phyloP scores from a whole-genome alignment of 345 rosid species.

The Gynandropsis gynandra region DNA sequence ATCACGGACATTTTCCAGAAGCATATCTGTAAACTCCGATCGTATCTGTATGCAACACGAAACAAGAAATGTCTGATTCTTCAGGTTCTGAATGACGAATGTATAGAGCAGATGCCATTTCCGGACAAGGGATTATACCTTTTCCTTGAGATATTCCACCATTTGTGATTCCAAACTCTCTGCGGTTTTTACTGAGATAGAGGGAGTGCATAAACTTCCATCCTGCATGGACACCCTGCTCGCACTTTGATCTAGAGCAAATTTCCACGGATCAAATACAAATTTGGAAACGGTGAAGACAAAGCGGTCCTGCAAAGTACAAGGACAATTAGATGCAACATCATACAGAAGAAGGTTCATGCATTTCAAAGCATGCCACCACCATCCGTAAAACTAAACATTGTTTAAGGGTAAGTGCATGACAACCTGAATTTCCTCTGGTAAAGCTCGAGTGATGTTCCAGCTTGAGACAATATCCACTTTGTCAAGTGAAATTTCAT shows the following conservation, averaged over 20 bases:
- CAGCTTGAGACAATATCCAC: constrained; percentile 83
- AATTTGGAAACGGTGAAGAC: constrained; percentile 73
- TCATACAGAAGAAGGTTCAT: constrained; percentile 16
- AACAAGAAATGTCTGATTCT: constrained; percentile 13
- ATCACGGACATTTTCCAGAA: constrained; percentile 59
- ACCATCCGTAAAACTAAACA: neutral
- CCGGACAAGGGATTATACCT: constrained; percentile 36
- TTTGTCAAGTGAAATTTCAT: constrained; percentile 45
- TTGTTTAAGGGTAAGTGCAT: constrained; percentile 12
- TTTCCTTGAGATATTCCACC: constrained; percentile 56
- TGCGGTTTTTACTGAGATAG: constrained; percentile 52
- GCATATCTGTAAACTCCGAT: constrained; percentile 60
- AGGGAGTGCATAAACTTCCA: constrained; percentile 55
- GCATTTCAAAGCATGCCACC: constrained; percentile 3
- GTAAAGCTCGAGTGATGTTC: constrained; percentile 70
- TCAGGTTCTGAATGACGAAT: constrained; percentile 11
- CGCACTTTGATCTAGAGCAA: constrained; percentile 48
- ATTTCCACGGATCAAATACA: constrained; percentile 79
- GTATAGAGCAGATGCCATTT: neutral
- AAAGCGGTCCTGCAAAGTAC: constrained; percentile 66
- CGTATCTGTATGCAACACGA: constrained; percentile 43
- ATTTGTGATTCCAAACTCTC: constrained; percentile 57
- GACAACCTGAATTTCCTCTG: constrained; percentile 70
- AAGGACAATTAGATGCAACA: constrained; percentile 18
- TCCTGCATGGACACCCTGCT: constrained; percentile 36